Base-by-base conservation (phyloP, 1,139 yeast species). In the Pichia sp. region DNA sequence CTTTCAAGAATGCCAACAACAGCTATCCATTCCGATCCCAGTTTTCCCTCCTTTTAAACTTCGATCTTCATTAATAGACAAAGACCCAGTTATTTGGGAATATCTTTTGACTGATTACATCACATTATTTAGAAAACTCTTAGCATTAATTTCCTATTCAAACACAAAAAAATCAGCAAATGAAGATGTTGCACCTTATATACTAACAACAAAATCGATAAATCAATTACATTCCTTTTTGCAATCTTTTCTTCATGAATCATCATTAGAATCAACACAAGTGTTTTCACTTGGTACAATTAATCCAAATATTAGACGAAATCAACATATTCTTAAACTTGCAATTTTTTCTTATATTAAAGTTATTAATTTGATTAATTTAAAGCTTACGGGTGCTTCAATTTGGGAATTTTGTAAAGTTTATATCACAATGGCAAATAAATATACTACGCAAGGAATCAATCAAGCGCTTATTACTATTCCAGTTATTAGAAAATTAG, bases 41-140 rank as follows among this genome's bases (percentile, higher is more conserved):
- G 74, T 76, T 35, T 84, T 77, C 49, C 92, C 92, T 3, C 89
- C 89, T 1, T 82, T 83, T 63, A 73, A 75, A 50, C 70, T 84
- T 30, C 67, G 92, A 35, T 83, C 90, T 0, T 79, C 87, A 9
- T 67, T 84, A 55, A 80, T 82, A 9, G 92, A 84, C 56, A 82
- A 78, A 54, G 94, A 84, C 58, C 94, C 94, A 0, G 89, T 84
- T 30, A 83, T 84, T 10, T 84, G 90, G 89, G 82, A 74, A 3
- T 87, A 82, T 60, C 64, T 82, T 29, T 64, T 83, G 16, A 85
- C 81, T 51, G 76, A 77, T 4, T 84, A 82, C 59, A 76, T 82
- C 43, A 60, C 61, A 26, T 65, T 78, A 23, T 70, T 79, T 53
- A 69, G 71, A 47, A 73, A 67, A 49, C 60, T 82, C 34, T 60